Base-by-base conservation (phyloP, 2,329 filamentous ascomycete genomes). In the Trichoderma breve region DNA sequence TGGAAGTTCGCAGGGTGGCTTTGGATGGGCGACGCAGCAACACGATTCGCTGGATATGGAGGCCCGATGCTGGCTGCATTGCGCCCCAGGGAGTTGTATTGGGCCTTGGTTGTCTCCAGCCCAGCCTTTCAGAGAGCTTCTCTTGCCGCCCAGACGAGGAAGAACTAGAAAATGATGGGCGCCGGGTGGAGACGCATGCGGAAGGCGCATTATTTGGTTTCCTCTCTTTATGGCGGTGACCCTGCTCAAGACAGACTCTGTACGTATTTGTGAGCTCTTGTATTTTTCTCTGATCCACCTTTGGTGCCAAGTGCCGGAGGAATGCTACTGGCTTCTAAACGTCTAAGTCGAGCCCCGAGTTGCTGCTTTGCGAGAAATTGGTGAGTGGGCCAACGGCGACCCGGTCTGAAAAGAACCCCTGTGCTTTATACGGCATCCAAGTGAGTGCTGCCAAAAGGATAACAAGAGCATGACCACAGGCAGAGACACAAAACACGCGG, bases 61-160 rank as follows among this genome's bases (percentile, higher is more conserved):
- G 39, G 51, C 15, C 55, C 60, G 65, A 66, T 67, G 63, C 66
- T 62, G 58, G 39, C 39, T 63, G 72, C 62, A 74, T 71, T 72
- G 58, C 75, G 75, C 77, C 63, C 76, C 73, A 73, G 72, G 47
- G 32, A 63, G 32, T 58, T 26, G 63, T 55, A 58, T 72, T 57
- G 39, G 57, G 47, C 28, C 73, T 63, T 68, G 69, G 73, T 53
- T 36, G 57, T 62, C 28, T 62, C 73, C 39, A 74, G 76, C 26
- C 71, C 75, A 77, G 78, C 81, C 81, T 83, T 82, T 83, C 80
- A 82, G 76, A 77, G 77, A 73, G 77, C 77, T 76, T 74, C 77
- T 79, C 75, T 83, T 82, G 78, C 81, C 81, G 81, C 81, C 80
- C 77, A 76, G 74, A 72, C 32, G 69, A 39, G 65, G 51, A 53